Evolutionary conservation across 805 yeast species (phyloP).

Genomic region (Kuraishia floccosa): DNA sequence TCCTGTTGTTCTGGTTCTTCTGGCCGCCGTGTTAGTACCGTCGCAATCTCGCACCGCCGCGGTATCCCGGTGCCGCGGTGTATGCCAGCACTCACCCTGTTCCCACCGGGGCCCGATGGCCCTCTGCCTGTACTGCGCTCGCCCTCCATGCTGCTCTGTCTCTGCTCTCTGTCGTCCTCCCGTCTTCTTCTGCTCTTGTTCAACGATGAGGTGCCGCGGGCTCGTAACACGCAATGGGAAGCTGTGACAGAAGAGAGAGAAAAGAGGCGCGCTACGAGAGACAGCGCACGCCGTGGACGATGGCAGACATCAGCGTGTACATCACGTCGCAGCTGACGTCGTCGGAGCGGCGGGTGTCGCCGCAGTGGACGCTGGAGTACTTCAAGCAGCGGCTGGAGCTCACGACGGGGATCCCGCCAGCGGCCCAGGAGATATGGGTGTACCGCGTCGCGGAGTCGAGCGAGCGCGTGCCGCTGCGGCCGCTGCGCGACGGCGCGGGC

Average conservation of each 20-base stretch:
- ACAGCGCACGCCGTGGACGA: too few species aligned
- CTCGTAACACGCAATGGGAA: too few species aligned
- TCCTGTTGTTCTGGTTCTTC: slow-evolving; percentile 5
- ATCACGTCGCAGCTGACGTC: slow-evolving; percentile 57
- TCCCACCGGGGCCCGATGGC: too few species aligned
- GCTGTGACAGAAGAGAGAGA: too few species aligned
- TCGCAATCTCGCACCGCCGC: background rate
- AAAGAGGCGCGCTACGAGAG: too few species aligned
- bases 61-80: background rate
- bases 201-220: too few species aligned
- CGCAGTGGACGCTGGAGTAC: slow-evolving; percentile 45
- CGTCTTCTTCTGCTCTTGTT: too few species aligned
- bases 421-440: slow-evolving; percentile 36
- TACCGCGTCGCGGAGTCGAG: slow-evolving; percentile 27
- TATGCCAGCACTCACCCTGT: too few species aligned
- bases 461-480: slow-evolving; percentile 17
- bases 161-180: too few species aligned
- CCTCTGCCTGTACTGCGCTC: too few species aligned
- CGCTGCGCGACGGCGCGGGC: slow-evolving; percentile 1
- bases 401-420: slow-evolving; percentile 66
- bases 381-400: slow-evolving; percentile 47
- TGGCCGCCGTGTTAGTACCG: background rate
- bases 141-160: too few species aligned
- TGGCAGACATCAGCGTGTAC: slow-evolving; percentile 34
- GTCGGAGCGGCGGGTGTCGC: slow-evolving; percentile 57